These are phyloP conservation scores for Phytophthora megakarya DNA, from an alignment of 352 stramenopile genomes.

Conservation along the genomic window DNA sequence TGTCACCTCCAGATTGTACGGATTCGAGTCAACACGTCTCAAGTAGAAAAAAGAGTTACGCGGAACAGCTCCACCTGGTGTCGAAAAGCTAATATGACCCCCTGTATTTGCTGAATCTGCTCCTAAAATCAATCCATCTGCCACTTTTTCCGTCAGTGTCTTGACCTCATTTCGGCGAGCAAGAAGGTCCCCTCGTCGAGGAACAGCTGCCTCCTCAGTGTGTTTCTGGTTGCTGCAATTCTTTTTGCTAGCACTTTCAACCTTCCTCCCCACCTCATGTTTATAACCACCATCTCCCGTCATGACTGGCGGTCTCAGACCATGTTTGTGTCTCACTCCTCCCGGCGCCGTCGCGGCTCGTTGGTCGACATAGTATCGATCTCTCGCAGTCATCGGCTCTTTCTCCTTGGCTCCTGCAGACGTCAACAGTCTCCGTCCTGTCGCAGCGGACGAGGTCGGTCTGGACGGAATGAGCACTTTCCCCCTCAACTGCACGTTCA, in stretches of 20 bases:
- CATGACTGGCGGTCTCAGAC: slow-evolving; percentile 12
- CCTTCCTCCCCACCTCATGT: background rate
- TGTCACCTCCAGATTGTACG: slow-evolving; percentile 74
- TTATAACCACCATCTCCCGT: background rate
- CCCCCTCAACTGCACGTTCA: slow-evolving; percentile 37
- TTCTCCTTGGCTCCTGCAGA: slow-evolving; percentile 27
- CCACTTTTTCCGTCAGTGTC: slow-evolving; percentile 66
- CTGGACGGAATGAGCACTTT: slow-evolving; percentile 54
- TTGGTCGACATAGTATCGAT: slow-evolving; percentile 67
- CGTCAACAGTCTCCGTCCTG: slow-evolving; percentile 14
- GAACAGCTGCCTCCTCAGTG: background rate
- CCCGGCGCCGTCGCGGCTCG: slow-evolving; percentile 45
- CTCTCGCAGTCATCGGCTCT: slow-evolving; percentile 61
- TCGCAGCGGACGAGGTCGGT: slow-evolving; percentile 42
- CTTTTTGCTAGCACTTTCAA: background rate
- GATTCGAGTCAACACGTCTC: slow-evolving; percentile 69
- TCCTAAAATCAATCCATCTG: slow-evolving; percentile 42
- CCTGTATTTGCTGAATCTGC: background rate
- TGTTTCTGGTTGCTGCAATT: background rate
- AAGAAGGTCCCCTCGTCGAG: slow-evolving; percentile 50
- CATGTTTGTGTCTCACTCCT: slow-evolving; percentile 4
- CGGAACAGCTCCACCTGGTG: slow-evolving; percentile 8
- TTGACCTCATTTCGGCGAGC: slow-evolving; percentile 52
- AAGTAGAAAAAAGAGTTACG: slow-evolving; percentile 82
- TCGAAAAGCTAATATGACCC: background rate